Evolutionary conservation across 2,329 filamentous ascomycete genomes (phyloP), one percentile per base, ranked within the genome.

Genomic region (Fusarium sulawesiense): DNA sequence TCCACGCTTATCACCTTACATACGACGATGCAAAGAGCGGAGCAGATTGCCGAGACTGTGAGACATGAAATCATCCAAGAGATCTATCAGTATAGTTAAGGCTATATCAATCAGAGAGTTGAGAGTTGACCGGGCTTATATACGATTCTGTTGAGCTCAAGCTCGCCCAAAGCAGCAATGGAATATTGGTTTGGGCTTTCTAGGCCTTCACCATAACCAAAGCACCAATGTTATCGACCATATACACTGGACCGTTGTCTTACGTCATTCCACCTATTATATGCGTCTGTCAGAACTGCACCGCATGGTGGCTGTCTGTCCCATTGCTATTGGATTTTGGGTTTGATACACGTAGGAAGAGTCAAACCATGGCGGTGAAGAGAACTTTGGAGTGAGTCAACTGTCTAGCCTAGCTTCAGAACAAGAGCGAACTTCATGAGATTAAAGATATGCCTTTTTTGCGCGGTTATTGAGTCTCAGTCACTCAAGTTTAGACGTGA

Each of bases 201-300:
- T 18, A n/a, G 10, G 34, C 34, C 18, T 37, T 37, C 18, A n/a
- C 18, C 34, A 37, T 37, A n/a, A 9, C 18, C 34, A 37, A 37
- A 37, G 10, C 34, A 37, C 18, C 18, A n/a, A 37, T n/a, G 10
- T 37, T n/a, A 37, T 37, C 18, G 34, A 18, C 34, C 34, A n/a
- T 37, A 37, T 13, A 20, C 21, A 42, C 56, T 68, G 46, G 55
- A 37, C n/a, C 48, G 29, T 40, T 32, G 23, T 56, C 64, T 58
- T 71, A 71, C 68, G 59, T 71, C 68, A 71, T 61, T 37, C 18
- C 30, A 32, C n/a, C 34, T 23, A 29, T 27, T 45, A 34, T 53
- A 55, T 42, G 47, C 34, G 42, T 45, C 34, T 46, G 37, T 49
- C 30, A 57, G 47, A 51, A 37, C 47, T 50, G 55, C 30, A 65